Evolutionary conservation across 257 asterid genomes (phyloP), one percentile per base, ranked within the genome.

Genomic region (Salvia hispanica): DNA sequence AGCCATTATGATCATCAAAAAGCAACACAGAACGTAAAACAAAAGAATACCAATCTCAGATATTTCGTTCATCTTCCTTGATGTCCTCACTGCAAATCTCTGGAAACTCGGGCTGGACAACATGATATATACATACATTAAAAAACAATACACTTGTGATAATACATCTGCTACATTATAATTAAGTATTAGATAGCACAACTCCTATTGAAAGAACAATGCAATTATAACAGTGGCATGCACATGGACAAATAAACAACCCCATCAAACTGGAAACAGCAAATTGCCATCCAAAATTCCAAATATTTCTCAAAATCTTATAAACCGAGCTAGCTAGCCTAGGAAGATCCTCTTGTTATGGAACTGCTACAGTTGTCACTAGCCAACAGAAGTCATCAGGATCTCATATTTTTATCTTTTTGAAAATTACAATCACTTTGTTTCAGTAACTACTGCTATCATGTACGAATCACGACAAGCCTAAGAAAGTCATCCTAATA

Each of bases 41-140:
- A 4, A 11, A 46, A 60, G 63, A 67, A 53, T 80, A 78, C 96
- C 95, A 4, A 82, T 63, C 16, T 55, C 74, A 74, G 94, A 61
- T 10, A 84, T 3, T 14, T 84, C 87, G 25, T 84, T 86, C 25
- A 88, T 68, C 82, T 58, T 87, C 85, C 70, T 88, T 3, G 92
- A 83, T 14, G 98, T 82, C 81, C 83, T 89, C 69, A 91, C 96
- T 0, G 98, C 98, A 74, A 91, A 91, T 71, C 95, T 83, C 84
- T 89, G 96, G 76, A 89, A 87, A 52, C 65, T 67, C 31, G 81
- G 86, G 73, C 96, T 92, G 79, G 13, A 18, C 53, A 70, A 46
- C 50, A 61, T 15, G 18, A 50, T 9, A 52, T 4, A 5, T 45
- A 53, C 7, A 69, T 46, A 15, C 3, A 14, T 67, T 34, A 69